These are phyloP conservation scores for Rhodotorula taiwanensis DNA, from an alignment of 768 basidiomycete genomes.

Conservation along the genomic window DNA sequence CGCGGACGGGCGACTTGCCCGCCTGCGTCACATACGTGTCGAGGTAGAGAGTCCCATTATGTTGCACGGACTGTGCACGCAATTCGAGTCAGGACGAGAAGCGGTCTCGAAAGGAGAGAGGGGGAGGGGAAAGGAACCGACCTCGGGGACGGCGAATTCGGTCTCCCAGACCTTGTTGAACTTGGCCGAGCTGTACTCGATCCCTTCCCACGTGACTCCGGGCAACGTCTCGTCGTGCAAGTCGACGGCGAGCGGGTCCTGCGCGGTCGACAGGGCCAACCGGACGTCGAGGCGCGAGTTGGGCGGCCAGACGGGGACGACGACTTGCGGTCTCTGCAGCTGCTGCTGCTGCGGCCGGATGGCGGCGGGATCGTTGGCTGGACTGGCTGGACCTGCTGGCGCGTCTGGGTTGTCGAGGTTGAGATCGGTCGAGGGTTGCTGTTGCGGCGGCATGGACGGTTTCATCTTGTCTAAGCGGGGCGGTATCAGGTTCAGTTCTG, in stretches of 20 bases:
- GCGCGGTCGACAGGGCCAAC: conserved; percentile 20
- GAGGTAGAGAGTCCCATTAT: conserved; percentile 74
- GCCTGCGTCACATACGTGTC: conserved; percentile 69
- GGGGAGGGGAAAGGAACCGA: conserved; percentile 1
- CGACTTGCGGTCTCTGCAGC: no score
- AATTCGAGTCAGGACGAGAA: background rate
- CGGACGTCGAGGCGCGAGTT: conserved; percentile 23
- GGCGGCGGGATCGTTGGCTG: background rate
- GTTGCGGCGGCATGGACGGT: background rate
- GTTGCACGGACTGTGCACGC: conserved; percentile 57
- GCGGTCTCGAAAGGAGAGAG: background rate
- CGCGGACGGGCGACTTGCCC: conserved; percentile 61
- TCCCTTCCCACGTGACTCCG: conserved; percentile 19
- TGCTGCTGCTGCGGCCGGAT: background rate
- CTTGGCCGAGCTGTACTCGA: conserved; percentile 22
- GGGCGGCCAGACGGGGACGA: conserved; percentile 4
- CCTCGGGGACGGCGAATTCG: conserved; percentile 28
- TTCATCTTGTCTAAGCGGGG: background rate
- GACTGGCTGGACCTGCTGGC: background rate
- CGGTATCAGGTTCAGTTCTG: no score
- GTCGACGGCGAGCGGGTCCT: conserved; percentile 21
- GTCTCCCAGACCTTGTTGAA: conserved; percentile 30
- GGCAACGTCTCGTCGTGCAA: conserved; percentile 13
- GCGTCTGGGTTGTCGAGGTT: background rate
- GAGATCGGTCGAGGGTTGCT: background rate